Evolutionary conservation across 345 rosid genomes (phyloP), one percentile per base, ranked within the genome.

Genomic region (Euphorbia peplus): DNA sequence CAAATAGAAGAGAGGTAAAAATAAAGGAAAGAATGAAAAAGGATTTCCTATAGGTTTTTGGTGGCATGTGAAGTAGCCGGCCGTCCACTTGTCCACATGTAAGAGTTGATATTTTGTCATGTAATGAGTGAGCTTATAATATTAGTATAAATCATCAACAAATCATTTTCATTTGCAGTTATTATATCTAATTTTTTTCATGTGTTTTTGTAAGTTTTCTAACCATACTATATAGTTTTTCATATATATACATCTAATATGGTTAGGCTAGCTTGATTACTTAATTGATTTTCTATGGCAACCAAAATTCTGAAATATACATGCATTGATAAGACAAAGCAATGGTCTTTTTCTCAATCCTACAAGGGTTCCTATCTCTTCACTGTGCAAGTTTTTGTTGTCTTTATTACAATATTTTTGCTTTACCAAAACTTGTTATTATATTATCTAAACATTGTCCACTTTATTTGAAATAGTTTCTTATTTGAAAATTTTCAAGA

Each of bases 51-150:
- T 72, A 62, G 86, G 77, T 47, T 72, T 85, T 86, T 86, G 85
- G 82, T 80, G 65, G 87, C 83, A 84, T 81, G 86, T 83, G 93
- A 77, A 57, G 79, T 66, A 60, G 93, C 87, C 85, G 90, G 87
- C 88, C 87, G 67, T 77, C 67, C 75, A 51, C 24, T 86, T 86
- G 93, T 86, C 83, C 8, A 3, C 63, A 67, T 66, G 77, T 79
- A 84, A 74, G 80, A 71, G 85, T 82, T 69, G 88, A 73, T 70
- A 67, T 79, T 81, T 83, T 73, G 85, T 81, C 86, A 50, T 71
- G 73, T 71, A 66, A 18, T 63, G 72, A 50, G 42, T 11, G 81
- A 81, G 79, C 71, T 60, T 70, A 63, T 73, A 60, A 48, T 54
- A 78, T n/a, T 44, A 44, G 15, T n/a, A 21, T 15, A 46, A 41